These are phyloP conservation scores for Coemansia sp. DNA, from an alignment of 192 early-diverging fungal species.

Conservation along the genomic window DNA sequence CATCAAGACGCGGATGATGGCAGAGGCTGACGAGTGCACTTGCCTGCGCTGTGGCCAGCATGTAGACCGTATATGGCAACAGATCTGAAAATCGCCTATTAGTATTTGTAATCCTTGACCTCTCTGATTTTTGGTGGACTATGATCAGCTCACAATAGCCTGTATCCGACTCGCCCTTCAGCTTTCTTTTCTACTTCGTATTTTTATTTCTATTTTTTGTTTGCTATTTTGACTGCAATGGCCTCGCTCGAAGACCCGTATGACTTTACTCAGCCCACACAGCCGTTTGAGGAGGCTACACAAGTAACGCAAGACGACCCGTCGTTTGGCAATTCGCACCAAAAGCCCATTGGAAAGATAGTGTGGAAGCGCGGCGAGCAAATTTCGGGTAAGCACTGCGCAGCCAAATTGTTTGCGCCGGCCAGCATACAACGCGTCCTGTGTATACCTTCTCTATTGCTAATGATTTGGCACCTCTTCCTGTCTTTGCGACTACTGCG, in stretches of 20 bases:
- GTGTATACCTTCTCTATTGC: not conserved
- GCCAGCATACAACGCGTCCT: not conserved
- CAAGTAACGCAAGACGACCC: slow-evolving; percentile 47
- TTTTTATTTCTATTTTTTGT: not conserved
- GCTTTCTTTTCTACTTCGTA: slow-evolving; percentile 5
- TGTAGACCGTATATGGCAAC: slow-evolving; percentile 60
- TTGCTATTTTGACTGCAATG: slow-evolving; percentile 21
- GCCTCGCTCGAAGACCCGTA: slow-evolving; percentile 37
- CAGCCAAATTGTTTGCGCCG: slow-evolving; percentile 1
- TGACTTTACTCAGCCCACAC: slow-evolving; percentile 59
- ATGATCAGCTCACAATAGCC: slow-evolving; percentile 2
- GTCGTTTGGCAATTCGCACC: slow-evolving; percentile 23
- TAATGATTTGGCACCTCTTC: not conserved
- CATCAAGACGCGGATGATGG: slow-evolving; percentile 72
- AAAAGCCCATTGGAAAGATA: slow-evolving; percentile 55
- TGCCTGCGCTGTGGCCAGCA: slow-evolving; percentile 78
- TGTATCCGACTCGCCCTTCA: not conserved
- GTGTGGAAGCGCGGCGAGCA: slow-evolving; percentile 48
- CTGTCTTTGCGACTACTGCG: not conserved
- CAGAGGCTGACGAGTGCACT: slow-evolving; percentile 69
- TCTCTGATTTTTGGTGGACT: not conserved
- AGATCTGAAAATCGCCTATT: not conserved
- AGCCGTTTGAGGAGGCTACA: slow-evolving; percentile 56
- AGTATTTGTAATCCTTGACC: not conserved
- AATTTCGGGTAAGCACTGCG: slow-evolving; percentile 33